A percentile compares a stretch with the other conserved stretches of the same genome.
These are phyloP conservation scores for Camellia sinensis DNA, from an alignment of 148 eudicot genomes.

Conservation along the genomic window DNA sequence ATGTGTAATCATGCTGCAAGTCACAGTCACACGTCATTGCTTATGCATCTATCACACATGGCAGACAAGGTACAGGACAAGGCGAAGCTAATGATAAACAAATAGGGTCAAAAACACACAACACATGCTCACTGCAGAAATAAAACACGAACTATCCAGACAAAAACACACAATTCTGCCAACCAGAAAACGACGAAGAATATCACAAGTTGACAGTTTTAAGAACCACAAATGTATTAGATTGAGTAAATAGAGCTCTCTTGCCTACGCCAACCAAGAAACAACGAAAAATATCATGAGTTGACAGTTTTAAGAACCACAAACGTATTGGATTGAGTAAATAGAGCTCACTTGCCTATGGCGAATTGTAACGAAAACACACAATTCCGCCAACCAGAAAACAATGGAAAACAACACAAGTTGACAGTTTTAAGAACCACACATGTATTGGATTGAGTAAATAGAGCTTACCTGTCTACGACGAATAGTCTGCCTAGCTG, in stretches of 20 bases:
- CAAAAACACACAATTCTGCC: not conserved
- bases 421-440: not conserved
- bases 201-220: not conserved
- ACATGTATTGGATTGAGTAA: not conserved
- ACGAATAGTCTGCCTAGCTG: conserved; percentile 83
- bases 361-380: conserved; percentile 44
- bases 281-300: not conserved
- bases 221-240: not conserved
- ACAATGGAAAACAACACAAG: not conserved
- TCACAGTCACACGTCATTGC: too few species aligned
- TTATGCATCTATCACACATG: too few species aligned
- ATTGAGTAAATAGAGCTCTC: conserved; percentile 25
- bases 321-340: not conserved
- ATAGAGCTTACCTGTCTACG: conserved; percentile 61
- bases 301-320: not conserved
- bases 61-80: not conserved
- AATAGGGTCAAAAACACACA: not conserved
- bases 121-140: not conserved
- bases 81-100: not conserved
- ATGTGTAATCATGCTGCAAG: too few species aligned
- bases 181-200: not conserved
- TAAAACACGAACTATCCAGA: not conserved
- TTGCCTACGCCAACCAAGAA: conserved; percentile 37
- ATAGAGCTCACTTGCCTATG: conserved; percentile 60
- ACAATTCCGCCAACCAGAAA: not conserved